Base-by-base conservation (phyloP, 2,329 filamentous ascomycete genomes). In the Neurospora sp. region DNA sequence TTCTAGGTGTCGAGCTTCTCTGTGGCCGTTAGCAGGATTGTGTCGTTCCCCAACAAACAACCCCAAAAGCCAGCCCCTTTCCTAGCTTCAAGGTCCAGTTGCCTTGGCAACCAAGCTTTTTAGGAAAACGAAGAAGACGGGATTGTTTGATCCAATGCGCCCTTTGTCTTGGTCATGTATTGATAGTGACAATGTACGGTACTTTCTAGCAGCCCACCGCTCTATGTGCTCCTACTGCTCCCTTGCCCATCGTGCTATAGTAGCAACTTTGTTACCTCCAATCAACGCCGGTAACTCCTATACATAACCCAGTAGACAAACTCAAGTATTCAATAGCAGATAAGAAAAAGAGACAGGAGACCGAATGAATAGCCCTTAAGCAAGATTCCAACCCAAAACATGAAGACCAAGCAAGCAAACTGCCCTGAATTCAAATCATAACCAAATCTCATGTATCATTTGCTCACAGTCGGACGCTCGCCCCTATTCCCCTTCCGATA, bases 401-500 rank as follows among this genome's bases (percentile, higher is more conserved):
- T 36, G 7, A 36, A 28, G 8, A 17, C 23, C 7, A 33, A 4
- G 23, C 46, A 62, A 58, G 13, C 23, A 33, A 52, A 52, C 11
- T 13, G 52, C 6, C 52, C 52, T 17, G 23, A 28, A 62, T 62
- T 23, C 52, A 62, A 62, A 4, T 33, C 52, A 28, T 3, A 15
- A 62, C 1, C 23, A 62, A 6, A 33, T 13, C 2, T 62, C 52
- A 3, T 7, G 46, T 33, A 28, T 58, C 11, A 5, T 17, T 33
- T 9, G 11, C 52, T 81, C 76, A 89, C 66, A 87, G 75, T 68
- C 82, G 80, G 38, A 92, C 84, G 74, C 84, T 87, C 4, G 92
- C 91, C 13, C 89, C 90, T 73, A 95, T 92, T 0, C 90, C 90
- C 72, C 83, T 84, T 0, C 91, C 91, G 40, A 83, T 80, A 76